Conservation (phyloP, 1,284 basidiomycete genomes). For the Exobasidium cylindrosporum region DNA sequence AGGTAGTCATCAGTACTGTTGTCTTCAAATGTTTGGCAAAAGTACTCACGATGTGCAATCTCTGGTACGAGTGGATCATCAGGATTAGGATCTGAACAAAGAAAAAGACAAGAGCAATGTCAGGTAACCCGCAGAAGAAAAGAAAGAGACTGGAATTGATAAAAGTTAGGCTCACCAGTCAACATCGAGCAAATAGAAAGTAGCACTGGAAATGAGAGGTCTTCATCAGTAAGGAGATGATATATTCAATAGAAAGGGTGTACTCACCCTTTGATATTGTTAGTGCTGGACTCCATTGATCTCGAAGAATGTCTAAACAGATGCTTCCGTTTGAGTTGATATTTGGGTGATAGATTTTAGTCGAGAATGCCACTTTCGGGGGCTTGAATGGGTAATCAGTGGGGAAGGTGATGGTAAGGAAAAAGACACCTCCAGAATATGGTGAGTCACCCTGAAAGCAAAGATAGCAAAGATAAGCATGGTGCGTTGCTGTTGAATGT, state of each 20-base stretch:
- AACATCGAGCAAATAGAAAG: constrained; percentile 55
- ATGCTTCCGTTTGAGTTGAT: constrained; percentile 98
- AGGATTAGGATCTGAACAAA: constrained; percentile 49
- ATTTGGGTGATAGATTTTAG: constrained; percentile 88
- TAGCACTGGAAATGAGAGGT: constrained; percentile 34
- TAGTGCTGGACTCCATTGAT: constrained; percentile 76
- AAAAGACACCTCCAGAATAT: constrained; percentile 93
- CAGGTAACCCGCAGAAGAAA: neutral
- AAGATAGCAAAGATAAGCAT: neutral
- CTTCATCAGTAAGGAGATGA: constrained; percentile 5
- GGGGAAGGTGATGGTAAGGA: constrained; percentile 79
- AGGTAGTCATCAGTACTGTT: constrained; percentile 45
- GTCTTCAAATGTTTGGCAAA: constrained; percentile 31
- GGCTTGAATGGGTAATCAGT: constrained; percentile 62
- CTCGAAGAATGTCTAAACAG: constrained; percentile 93
- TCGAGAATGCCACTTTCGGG: constrained; percentile 98
- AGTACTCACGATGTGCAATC: constrained; percentile 43
- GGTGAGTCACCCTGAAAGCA: constrained; percentile 80
- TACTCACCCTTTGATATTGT: constrained; percentile 94
- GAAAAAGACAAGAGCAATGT: neutral
- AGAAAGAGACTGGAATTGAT: too few relatives aligned
- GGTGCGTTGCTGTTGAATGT: neutral
- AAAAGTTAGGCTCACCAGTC: constrained; percentile 39
- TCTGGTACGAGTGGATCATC: constrained; percentile 55
- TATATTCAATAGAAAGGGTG: neutral